phyloP scores from a whole-genome alignment of 2,329 filamentous ascomycete species.

The Phialocephala sp. region DNA sequence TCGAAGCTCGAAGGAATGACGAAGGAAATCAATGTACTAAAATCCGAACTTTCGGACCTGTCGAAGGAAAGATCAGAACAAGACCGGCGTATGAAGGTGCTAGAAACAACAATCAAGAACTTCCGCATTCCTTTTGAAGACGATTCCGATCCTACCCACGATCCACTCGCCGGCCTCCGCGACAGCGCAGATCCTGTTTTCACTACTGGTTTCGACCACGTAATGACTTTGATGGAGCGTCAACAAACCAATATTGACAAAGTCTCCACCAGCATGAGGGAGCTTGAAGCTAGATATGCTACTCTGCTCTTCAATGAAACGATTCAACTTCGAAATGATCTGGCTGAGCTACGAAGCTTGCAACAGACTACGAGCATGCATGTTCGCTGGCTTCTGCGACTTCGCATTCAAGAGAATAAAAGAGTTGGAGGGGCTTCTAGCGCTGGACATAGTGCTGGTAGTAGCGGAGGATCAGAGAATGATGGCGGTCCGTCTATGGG shows the following conservation, averaged over 20 bases:
- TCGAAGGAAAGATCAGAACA: constrained; percentile 48
- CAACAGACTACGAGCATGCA: constrained; percentile 44
- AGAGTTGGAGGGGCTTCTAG: neutral
- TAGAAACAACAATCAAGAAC: neutral
- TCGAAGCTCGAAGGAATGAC: constrained; percentile 55
- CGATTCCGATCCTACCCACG: neutral
- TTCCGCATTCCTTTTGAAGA: neutral
- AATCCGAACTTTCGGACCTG: constrained; percentile 54
- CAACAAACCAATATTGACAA: constrained; percentile 62
- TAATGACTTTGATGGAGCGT: constrained; percentile 54
- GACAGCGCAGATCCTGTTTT: constrained; percentile 28
- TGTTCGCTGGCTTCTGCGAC: constrained; percentile 44
- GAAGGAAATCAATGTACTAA: constrained; percentile 46
- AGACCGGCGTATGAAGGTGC: constrained; percentile 49
- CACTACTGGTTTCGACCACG: constrained; percentile 51
- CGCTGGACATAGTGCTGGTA: constrained; percentile 18
- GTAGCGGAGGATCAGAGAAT: constrained; percentile 24
- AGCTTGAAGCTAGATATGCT: constrained; percentile 64
- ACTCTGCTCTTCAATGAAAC: constrained; percentile 67
- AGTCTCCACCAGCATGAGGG: constrained; percentile 60
- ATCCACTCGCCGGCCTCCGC: constrained; percentile 38
- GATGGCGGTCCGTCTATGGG: constrained; percentile 17
- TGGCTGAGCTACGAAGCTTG: constrained; percentile 54
- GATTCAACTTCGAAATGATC: constrained; percentile 65
- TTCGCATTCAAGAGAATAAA: constrained; percentile 42